Conservation (phyloP, 257 asterid species). For the Fraxinus cuspidata region DNA sequence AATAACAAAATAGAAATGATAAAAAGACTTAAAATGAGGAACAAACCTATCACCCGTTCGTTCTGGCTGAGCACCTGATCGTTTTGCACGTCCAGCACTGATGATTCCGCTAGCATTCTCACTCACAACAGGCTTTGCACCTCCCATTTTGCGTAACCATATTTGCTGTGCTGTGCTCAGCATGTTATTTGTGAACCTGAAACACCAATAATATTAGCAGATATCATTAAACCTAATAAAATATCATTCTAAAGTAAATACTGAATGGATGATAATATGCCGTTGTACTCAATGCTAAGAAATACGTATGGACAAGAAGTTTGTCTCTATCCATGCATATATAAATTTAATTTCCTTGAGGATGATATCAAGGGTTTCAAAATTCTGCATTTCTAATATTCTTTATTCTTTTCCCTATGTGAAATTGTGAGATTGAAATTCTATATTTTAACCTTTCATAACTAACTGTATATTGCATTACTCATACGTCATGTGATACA, state of each 20-base stretch:
- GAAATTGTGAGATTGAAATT: background rate
- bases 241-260: background rate
- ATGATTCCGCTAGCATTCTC: slow-evolving; percentile 95
- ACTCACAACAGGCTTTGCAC: slow-evolving; percentile 80
- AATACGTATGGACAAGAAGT: background rate
- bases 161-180: slow-evolving; percentile 98
- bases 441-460: background rate
- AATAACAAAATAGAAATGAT: slow-evolving; percentile 18
- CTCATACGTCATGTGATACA: background rate
- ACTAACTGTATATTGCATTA: background rate
- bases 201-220: slow-evolving; percentile 13
- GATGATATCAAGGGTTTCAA: background rate
- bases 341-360: background rate
- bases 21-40: slow-evolving; percentile 10
- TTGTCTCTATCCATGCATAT: background rate
- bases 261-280: background rate
- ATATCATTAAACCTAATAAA: background rate
- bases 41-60: slow-evolving; percentile 81
- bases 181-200: slow-evolving; percentile 91
- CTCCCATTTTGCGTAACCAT: slow-evolving; percentile 95
- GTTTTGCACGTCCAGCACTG: slow-evolving; percentile 95
- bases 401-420: background rate
- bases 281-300: background rate
- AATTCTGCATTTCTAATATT: background rate
- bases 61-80: slow-evolving; percentile 61